Percentiles rank a stretch among this genome's conserved stretches.
phyloP scores from a whole-genome alignment of 768 basidiomycete genomes.

The Termitomyces sp. region DNA sequence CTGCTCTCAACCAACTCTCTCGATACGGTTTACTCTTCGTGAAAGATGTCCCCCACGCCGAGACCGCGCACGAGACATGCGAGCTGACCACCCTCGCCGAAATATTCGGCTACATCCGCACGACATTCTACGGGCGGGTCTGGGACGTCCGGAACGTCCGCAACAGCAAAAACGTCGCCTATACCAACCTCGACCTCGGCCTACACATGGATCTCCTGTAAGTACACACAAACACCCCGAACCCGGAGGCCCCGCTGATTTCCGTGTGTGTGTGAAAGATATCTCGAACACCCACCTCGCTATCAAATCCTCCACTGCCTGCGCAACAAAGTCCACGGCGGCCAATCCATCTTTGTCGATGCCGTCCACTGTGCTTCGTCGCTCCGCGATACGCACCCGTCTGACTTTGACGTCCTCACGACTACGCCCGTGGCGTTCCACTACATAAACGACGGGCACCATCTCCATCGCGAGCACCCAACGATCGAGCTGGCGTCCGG shows the following conservation, averaged over 20 bases:
- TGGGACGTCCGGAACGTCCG: constrained; percentile 84
- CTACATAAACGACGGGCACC: constrained; percentile 89
- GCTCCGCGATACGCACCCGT: constrained; percentile 44
- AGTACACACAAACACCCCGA: constrained; percentile 30
- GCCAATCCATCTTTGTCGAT: constrained; percentile 86
- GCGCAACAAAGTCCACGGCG: constrained; percentile 79
- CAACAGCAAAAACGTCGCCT: constrained; percentile 88
- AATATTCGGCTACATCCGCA: constrained; percentile 70
- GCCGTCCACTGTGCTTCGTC: constrained; percentile 58
- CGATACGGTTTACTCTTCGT: constrained; percentile 74
- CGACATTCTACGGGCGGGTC: constrained; percentile 85
- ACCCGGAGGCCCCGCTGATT: not conserved
- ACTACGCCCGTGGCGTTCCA: constrained; percentile 76
- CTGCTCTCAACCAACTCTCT: constrained; percentile 67
- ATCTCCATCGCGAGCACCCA: constrained; percentile 67
- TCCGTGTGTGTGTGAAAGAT: constrained; percentile 55
- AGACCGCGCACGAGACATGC: constrained; percentile 59
- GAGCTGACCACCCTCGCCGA: constrained; percentile 65
- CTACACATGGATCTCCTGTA: constrained; percentile 92
- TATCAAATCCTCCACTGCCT: constrained; percentile 93
- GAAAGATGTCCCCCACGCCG: constrained; percentile 57
- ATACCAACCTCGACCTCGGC: constrained; percentile 86
- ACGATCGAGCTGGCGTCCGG: constrained; percentile 76
- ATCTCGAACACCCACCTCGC: constrained; percentile 87
- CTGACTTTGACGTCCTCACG: constrained; percentile 56